Conservation (phyloP, 129 eudicot species). For the Tanacetum coccineum region DNA sequence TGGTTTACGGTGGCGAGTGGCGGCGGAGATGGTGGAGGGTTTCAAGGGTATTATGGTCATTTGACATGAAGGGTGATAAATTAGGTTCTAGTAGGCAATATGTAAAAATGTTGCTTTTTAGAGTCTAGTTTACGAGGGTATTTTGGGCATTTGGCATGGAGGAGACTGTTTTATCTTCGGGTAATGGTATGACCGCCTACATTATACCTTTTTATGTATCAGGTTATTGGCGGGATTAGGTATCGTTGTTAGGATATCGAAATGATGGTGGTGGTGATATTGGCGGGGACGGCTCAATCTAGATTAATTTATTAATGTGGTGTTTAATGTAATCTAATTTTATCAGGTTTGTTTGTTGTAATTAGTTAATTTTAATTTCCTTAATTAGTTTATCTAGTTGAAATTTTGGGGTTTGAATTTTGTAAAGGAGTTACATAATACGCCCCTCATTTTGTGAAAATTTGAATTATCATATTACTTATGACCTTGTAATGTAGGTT, state of each 20-base stretch:
- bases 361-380: background rate
- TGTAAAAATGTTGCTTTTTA: background rate
- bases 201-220: no score
- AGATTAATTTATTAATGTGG: slow-evolving; percentile 22
- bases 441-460: no score
- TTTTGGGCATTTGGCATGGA: background rate
- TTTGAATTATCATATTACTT: no score
- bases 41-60: slow-evolving; percentile 23
- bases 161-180: no score
- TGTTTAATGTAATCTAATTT: slow-evolving; percentile 18
- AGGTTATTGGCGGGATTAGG: background rate
- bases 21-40: no score
- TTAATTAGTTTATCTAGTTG: background rate
- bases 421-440: background rate
- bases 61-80: slow-evolving; percentile 7
- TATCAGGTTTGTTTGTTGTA: slow-evolving; percentile 18
- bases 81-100: background rate
- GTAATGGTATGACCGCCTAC: background rate
- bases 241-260: no score
- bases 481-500: no score
- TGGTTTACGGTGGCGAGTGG: background rate
- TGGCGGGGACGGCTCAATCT: slow-evolving; percentile 47
- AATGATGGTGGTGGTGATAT: slow-evolving; percentile 31
- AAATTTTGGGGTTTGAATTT: slow-evolving; percentile 17
- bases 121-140: background rate